Evolutionary conservation across 2,329 filamentous ascomycete species (phyloP), one percentile per base, ranked within the genome.

Genomic region (Helminthosporium solani): DNA sequence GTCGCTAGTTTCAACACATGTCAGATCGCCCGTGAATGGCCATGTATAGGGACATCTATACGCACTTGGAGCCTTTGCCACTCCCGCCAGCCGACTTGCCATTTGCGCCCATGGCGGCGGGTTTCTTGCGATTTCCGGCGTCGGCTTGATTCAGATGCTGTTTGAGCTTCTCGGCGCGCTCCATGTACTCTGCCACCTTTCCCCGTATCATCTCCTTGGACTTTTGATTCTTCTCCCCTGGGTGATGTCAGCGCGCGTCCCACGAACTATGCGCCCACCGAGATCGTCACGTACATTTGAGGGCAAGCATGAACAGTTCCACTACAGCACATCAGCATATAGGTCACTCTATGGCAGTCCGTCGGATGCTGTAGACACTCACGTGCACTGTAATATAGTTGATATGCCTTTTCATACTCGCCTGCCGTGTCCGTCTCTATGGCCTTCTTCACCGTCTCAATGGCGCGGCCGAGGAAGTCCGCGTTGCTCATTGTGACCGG

Each of bases 121-220:
- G 80, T 66, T 87, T 89, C 70, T 85, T 87, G 57, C 78, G 76
- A 63, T 87, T 87, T 34, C 76, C 76, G 28, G 67, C 69, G 54
- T 94, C 87, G 44, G 82, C 79, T 56, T 91, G 86, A 41, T 85
- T 79, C 33, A 99, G 77, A 68, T 97, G 94, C 45, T 86, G 84
- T 74, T 99, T 99, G 55, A 99, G 83, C 77, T 97, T 97, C 78
- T 99, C 94, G 54, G 94, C 94, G 53, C 94, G 89, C 74, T 96
- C 92, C 87, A 99, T 96, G 78, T 99, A 99, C 70, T 96, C 92
- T 61, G 80, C 88, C 16, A 91, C 90, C 78, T 97, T 97, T 61
- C 88, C 84, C 60, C 94, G 87, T 72, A 99, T 96, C 82, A 96
- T 95, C 68, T 95, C 90, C 78, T 97, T 97, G 54, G 90, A 91